Base-by-base conservation (phyloP, 2,329 filamentous ascomycete genomes). In the Cladosporium phlei region DNA sequence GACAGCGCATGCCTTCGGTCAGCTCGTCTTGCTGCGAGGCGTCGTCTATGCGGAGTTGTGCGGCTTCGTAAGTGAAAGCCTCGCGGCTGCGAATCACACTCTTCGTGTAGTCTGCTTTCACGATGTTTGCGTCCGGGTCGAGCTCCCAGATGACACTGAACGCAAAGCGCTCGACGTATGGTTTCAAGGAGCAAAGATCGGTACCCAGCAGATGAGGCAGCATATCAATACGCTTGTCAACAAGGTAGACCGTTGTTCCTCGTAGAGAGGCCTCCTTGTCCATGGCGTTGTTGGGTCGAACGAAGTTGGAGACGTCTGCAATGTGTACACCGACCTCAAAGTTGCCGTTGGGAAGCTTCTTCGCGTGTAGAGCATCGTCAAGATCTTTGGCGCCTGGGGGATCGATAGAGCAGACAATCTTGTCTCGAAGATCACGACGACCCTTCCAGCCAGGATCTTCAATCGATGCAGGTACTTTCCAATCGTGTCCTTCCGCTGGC, bases 141-240 rank as follows among this genome's bases (percentile, higher is more conserved):
- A 98, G 75, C 67, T 98, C 91, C 93, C 93, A 75, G 5, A 76
- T 56, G 0, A 74, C 72, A 12, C 70, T 73, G 60, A 76, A 75
- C 4, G 72, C 71, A 47, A 71, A 76, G 12, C 73, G 86, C 70
- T 98, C 93, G n/a, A 98, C 89, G 59, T 96, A 93, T 0, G 93
- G 93, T 67, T 97, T 97, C 16, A 98, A 74, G 0, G 93, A 98
- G 70, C 93, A 98, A 1, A 98, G 75, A 61, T 98, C 90, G 1
- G 93, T 98, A 48, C 93, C 93, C 10, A 98, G 82, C 24, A 98
- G 82, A 77, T 89, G 90, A 1, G 94, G 94, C 66, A 98, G 77
- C 94, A 98, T 98, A 73, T 98, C 94, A 59, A 98, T 98, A 59
- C 93, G 89, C 75, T 98, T 98, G 69, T 98, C 93, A 3, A 98